Evolutionary conservation across 257 asterid species (phyloP).

Genomic region (Solanum medicagineum): DNA sequence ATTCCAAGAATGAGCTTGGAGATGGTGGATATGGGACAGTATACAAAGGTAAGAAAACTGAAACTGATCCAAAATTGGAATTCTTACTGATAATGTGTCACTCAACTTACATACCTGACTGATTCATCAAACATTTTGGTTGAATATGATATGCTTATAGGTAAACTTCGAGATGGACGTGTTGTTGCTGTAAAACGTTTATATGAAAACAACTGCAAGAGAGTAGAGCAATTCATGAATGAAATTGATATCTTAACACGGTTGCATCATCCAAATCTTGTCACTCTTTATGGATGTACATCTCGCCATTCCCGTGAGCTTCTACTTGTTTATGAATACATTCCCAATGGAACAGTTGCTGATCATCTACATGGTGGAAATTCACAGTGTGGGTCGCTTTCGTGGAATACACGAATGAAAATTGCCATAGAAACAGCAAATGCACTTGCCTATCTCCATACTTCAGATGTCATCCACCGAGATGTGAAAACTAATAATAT

Average conservation of each 20-base stretch:
- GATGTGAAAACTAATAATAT: slow-evolving; percentile 73
- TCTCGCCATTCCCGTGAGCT: slow-evolving; percentile 50
- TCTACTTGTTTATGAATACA: slow-evolving; percentile 54
- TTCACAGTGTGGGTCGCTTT: slow-evolving; percentile 23
- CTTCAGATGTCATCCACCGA: slow-evolving; percentile 57
- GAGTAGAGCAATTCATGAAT: slow-evolving; percentile 65
- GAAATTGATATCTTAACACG: slow-evolving; percentile 61
- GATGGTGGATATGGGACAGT: slow-evolving; percentile 90
- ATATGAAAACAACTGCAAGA: slow-evolving; percentile 56
- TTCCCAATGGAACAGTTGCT: slow-evolving; percentile 67
- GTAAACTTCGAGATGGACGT: slow-evolving; percentile 62
- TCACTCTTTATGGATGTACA: slow-evolving; percentile 63
- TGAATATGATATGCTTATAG: slow-evolving; percentile 17
- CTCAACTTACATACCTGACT: neutral
- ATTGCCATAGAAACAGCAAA: slow-evolving; percentile 73
- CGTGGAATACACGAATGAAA: slow-evolving; percentile 56
- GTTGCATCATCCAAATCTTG: slow-evolving; percentile 48
- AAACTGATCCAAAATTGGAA: neutral
- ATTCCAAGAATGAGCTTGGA: slow-evolving; percentile 49
- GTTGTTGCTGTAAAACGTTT: slow-evolving; percentile 64
- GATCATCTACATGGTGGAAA: slow-evolving; percentile 64
- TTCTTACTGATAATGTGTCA: neutral
- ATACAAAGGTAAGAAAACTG: slow-evolving; percentile 27
- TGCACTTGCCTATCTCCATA: slow-evolving; percentile 57
- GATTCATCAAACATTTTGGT: neutral